Evolutionary conservation across 352 stramenopile genomes (phyloP).

Genomic region (Globisporangium iwayamae): DNA sequence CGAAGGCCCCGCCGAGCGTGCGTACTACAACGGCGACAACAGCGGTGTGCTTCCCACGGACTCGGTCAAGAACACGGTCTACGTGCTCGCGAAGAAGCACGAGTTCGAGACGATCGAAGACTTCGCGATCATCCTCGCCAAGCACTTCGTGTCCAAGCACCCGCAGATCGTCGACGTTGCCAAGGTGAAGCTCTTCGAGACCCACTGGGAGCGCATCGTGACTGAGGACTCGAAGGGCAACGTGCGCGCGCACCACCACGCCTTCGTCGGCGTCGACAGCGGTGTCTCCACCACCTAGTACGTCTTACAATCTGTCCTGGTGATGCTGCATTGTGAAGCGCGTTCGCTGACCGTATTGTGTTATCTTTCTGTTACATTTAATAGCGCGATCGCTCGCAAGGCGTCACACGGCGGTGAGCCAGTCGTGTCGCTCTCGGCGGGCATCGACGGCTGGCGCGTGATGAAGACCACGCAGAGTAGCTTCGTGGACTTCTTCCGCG

Average conservation of each 20-base stretch:
- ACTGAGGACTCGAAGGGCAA: conserved; percentile 52
- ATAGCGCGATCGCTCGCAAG: conserved; percentile 55
- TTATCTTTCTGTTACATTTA: not conserved
- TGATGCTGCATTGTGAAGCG: not conserved
- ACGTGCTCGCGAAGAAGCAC: conserved; percentile 85
- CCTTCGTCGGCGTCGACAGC: conserved; percentile 60
- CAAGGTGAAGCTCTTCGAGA: conserved; percentile 77
- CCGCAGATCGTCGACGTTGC: conserved; percentile 68
- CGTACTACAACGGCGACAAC: conserved; percentile 87
- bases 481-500: conserved; percentile 85
- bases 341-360: not conserved
- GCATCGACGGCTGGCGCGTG: conserved; percentile 67
- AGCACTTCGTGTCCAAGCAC: conserved; percentile 85
- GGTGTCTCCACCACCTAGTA: conserved; percentile 62
- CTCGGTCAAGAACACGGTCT: conserved; percentile 91
- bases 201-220: conserved; percentile 62
- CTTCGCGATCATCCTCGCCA: conserved; percentile 82
- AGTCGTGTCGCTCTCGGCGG: conserved; percentile 48
- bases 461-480: conserved; percentile 89
- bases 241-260: conserved; percentile 61
- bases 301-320: conserved; percentile 15
- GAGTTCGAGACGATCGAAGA: conserved; percentile 86
- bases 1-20: conserved; percentile 68
- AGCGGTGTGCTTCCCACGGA: conserved; percentile 81
- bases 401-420: conserved; percentile 24